These are phyloP conservation scores for Aspergillus carlsbadensis DNA, from an alignment of 495 filamentous ascomycete genomes.

Conservation along the genomic window DNA sequence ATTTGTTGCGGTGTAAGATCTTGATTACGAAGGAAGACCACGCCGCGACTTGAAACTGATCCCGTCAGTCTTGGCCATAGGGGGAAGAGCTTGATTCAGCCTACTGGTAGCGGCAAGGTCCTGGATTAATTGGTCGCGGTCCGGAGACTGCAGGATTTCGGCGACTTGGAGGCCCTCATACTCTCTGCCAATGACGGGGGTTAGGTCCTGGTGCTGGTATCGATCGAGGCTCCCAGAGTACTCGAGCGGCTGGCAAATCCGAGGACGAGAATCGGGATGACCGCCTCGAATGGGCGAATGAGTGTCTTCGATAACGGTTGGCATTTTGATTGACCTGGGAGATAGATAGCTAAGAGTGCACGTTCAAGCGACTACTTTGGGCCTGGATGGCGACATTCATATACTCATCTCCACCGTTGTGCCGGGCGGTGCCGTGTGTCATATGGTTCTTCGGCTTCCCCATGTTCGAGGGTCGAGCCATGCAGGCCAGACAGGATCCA, in stretches of 20 bases:
- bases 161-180: conserved; percentile 52
- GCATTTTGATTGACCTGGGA: conserved; percentile 15
- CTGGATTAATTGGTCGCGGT: conserved; percentile 48
- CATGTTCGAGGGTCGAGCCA: conserved; percentile 1
- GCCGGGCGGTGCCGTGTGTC: not conserved
- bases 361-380: no score
- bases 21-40: conserved; percentile 72
- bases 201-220: conserved; percentile 53
- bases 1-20: conserved; percentile 56
- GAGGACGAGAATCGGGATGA: conserved; percentile 20
- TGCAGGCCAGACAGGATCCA: not conserved
- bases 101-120: conserved; percentile 61
- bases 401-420: not conserved
- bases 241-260: conserved; percentile 35
- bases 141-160: conserved; percentile 51
- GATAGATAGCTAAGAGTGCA: not conserved
- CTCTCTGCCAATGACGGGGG: conserved; percentile 62
- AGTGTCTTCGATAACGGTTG: conserved; percentile 11
- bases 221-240: conserved; percentile 50
- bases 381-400: conserved; percentile 5
- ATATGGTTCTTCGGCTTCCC: not conserved
- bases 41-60: conserved; percentile 68
- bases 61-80: not conserved
- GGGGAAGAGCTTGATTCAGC: not conserved
- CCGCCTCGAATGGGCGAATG: conserved; percentile 20